Percentiles rank a stretch among this genome's conserved stretches.
Evolutionary conservation across 176 grass and related monocot genomes (phyloP).

Genomic region (Alopecurus myosuroides): DNA sequence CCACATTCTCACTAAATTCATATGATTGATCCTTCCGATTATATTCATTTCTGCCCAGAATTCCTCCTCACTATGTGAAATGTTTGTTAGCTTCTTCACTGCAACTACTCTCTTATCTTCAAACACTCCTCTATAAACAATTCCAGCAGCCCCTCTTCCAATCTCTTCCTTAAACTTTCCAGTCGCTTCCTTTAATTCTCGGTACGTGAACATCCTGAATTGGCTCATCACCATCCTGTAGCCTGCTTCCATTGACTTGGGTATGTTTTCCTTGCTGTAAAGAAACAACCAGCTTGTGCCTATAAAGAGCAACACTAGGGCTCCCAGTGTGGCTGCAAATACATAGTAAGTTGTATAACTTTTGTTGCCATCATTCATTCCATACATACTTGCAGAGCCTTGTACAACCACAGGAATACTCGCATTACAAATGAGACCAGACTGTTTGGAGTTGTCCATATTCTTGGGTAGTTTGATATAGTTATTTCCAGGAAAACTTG

Average conservation of each 20-base stretch:
- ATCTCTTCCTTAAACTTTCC: conserved; percentile 76
- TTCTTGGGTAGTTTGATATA: conserved; percentile 60
- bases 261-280: conserved; percentile 39
- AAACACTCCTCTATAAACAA: conserved; percentile 61
- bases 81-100: no score
- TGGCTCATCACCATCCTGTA: conserved; percentile 59
- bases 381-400: conserved; percentile 45
- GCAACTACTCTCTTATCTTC: conserved; percentile 53
- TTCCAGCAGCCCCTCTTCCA: conserved; percentile 59
- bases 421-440: conserved; percentile 21
- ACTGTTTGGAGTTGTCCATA: conserved; percentile 1
- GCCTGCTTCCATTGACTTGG: conserved; percentile 49
- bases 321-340: conserved; percentile 46
- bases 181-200: conserved; percentile 49
- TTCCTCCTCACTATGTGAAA: no score
- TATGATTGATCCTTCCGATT: no score
- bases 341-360: conserved; percentile 48
- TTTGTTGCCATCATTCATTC: conserved; percentile 3
- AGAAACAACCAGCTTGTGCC: conserved; percentile 62
- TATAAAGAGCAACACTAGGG: conserved; percentile 44
- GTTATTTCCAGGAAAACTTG: conserved; percentile 40
- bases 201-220: conserved; percentile 60
- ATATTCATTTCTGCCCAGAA: no score
- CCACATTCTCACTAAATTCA: no score
- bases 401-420: neutral